These are phyloP conservation scores for Phoma herbarum DNA, from an alignment of 2,329 filamentous ascomycete species.

Conservation along the genomic window DNA sequence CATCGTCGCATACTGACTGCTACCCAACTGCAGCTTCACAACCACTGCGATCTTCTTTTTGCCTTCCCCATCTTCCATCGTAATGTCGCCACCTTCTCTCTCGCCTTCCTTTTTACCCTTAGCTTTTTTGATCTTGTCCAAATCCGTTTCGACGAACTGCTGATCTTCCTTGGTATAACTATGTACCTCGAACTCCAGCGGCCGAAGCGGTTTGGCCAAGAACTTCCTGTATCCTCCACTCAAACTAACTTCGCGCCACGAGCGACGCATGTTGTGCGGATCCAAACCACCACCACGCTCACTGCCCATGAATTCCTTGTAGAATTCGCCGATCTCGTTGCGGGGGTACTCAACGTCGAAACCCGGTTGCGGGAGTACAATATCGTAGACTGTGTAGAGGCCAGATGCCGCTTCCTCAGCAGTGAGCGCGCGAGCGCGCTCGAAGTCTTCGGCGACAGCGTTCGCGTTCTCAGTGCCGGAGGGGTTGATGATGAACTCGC, in stretches of 20 bases:
- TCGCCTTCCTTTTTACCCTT: slow-evolving; percentile 62
- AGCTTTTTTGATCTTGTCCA: slow-evolving; percentile 69
- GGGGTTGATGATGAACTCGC: slow-evolving; percentile 72
- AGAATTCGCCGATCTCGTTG: slow-evolving; percentile 85
- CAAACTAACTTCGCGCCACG: slow-evolving; percentile 86
- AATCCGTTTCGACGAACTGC: slow-evolving; percentile 88
- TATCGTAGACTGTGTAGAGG: slow-evolving; percentile 81
- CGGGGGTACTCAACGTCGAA: slow-evolving; percentile 87
- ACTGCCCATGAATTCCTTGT: slow-evolving; percentile 84
- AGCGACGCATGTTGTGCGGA: slow-evolving; percentile 85
- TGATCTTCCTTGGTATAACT: slow-evolving; percentile 75
- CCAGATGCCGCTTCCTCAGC: slow-evolving; percentile 81
- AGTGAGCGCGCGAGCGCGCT: slow-evolving; percentile 76
- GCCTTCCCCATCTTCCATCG: slow-evolving; percentile 36
- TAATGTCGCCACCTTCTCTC: slow-evolving; percentile 34
- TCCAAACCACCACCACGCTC: slow-evolving; percentile 80
- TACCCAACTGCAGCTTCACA: slow-evolving; percentile 77
- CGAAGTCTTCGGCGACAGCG: slow-evolving; percentile 65
- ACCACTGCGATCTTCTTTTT: slow-evolving; percentile 70
- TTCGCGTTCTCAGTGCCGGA: slow-evolving; percentile 64
- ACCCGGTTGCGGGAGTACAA: slow-evolving; percentile 92
- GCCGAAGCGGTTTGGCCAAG: slow-evolving; percentile 72
- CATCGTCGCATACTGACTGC: slow-evolving; percentile 87
- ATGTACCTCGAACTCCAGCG: slow-evolving; percentile 73
- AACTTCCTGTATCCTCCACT: slow-evolving; percentile 89